phyloP scores from a whole-genome alignment of 768 basidiomycete species.

The Clitopilus hobsonii region DNA sequence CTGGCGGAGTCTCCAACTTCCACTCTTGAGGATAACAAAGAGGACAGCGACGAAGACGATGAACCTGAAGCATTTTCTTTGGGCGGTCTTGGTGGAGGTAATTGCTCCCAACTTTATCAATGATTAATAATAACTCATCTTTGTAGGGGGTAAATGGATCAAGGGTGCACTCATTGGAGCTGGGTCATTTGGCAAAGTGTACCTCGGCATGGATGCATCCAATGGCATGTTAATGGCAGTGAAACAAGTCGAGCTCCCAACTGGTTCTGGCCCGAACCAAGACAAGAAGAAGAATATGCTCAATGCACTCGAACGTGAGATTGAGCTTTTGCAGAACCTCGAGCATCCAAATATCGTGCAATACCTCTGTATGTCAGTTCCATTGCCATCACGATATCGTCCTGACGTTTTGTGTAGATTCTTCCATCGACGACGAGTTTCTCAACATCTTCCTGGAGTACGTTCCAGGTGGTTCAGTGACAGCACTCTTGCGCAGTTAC shows the following conservation, averaged over 20 bases:
- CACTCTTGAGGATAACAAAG: conserved; percentile 39
- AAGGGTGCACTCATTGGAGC: conserved; percentile 94
- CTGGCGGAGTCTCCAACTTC: conserved; percentile 44
- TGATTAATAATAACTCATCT: conserved; percentile 1
- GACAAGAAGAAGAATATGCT: conserved; percentile 94
- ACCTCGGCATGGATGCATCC: conserved; percentile 91
- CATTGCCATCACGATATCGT: conserved; percentile 1
- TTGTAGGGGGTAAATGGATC: conserved; percentile 87
- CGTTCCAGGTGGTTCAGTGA: conserved; percentile 92
- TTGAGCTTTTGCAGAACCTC: conserved; percentile 86
- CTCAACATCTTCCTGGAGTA: conserved; percentile 98
- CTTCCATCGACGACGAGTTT: conserved; percentile 84
- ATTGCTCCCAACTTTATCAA: background rate
- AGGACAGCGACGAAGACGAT: conserved; percentile 46
- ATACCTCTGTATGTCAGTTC: conserved; percentile 74
- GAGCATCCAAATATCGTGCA: conserved; percentile 97
- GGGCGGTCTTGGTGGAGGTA: conserved; percentile 48
- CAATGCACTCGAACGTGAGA: conserved; percentile 87
- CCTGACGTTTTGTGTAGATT: conserved; percentile 52
- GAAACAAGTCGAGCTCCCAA: conserved; percentile 93
- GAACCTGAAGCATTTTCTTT: conserved; percentile 47
- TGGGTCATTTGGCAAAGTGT: conserved; percentile 93
- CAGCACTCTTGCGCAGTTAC: conserved; percentile 83
- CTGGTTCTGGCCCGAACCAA: conserved; percentile 78
- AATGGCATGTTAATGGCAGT: conserved; percentile 93